phyloP scores from a whole-genome alignment of 1,284 basidiomycete species.

The Leccinum solheimii region DNA sequence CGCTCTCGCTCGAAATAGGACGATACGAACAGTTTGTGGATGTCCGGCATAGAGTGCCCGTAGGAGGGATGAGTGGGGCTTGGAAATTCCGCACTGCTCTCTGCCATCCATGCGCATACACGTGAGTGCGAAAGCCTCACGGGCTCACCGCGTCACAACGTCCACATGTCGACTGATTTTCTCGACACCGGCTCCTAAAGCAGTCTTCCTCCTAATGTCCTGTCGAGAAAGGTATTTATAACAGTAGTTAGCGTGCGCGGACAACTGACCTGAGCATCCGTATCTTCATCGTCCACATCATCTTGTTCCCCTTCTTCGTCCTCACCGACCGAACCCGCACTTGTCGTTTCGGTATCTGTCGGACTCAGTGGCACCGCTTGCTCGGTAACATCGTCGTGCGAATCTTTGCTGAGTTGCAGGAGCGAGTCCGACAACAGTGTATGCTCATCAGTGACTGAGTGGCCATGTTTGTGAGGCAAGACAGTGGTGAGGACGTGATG shows the following conservation, averaged over 20 bases:
- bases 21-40: not conserved
- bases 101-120: not conserved
- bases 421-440: constrained; percentile 1
- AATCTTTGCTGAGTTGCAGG: not conserved
- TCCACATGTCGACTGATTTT: constrained; percentile 62
- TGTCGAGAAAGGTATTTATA: constrained; percentile 26
- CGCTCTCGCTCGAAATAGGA: not conserved
- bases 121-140: not conserved
- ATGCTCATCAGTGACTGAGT: not conserved
- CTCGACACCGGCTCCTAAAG: constrained; percentile 66
- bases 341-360: constrained; percentile 9
- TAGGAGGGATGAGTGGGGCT: constrained; percentile 4
- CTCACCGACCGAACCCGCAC: constrained; percentile 11
- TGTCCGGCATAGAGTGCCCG: not conserved
- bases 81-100: constrained; percentile 10
- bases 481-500: constrained; percentile 17
- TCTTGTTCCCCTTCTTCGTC: constrained; percentile 29
- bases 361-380: constrained; percentile 11
- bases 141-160: constrained; percentile 20
- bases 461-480: constrained; percentile 7
- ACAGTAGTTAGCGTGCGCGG: not conserved
- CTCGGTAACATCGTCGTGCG: not conserved
- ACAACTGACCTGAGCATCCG: constrained; percentile 41
- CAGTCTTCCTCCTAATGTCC: constrained; percentile 38
- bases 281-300: constrained; percentile 39